Evolutionary conservation across 208 protist species (phyloP).

Genomic region (Leishmania gerbilli): DNA sequence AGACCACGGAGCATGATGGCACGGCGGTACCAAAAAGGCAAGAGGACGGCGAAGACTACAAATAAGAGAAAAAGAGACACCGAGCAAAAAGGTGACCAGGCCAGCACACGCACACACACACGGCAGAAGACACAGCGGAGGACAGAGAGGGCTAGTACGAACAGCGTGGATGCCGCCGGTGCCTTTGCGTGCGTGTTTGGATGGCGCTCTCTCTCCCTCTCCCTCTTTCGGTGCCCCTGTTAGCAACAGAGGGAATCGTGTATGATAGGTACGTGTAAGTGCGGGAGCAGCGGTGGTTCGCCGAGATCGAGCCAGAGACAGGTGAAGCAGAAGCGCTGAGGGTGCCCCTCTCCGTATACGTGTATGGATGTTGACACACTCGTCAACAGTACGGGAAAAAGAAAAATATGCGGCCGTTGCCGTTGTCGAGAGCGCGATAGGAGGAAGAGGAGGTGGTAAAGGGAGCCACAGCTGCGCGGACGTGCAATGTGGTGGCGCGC

Average conservation of each 20-base stretch:
- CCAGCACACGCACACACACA: neutral
- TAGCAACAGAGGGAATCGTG: neutral
- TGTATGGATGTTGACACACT: neutral
- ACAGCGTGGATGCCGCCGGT: neutral
- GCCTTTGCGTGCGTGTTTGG: neutral
- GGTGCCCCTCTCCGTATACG: neutral
- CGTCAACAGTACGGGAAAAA: neutral
- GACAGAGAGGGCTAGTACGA: neutral
- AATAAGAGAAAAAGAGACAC: neutral
- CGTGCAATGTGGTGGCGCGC: neutral
- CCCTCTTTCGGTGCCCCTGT: neutral
- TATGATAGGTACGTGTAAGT: neutral
- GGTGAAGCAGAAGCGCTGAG: neutral
- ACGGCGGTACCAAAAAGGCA: neutral
- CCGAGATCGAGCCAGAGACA: neutral
- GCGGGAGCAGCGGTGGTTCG: neutral
- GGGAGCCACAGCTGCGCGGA: neutral
- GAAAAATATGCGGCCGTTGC: neutral
- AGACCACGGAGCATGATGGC: constrained; percentile 76
- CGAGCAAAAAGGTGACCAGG: neutral
- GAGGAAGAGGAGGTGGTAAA: neutral
- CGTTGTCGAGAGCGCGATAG: neutral
- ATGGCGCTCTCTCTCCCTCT: no score
- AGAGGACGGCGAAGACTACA: neutral
- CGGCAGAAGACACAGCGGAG: neutral